phyloP scores from a whole-genome alignment of 2,329 filamentous ascomycete species.

The Fusarium vanettenii region DNA sequence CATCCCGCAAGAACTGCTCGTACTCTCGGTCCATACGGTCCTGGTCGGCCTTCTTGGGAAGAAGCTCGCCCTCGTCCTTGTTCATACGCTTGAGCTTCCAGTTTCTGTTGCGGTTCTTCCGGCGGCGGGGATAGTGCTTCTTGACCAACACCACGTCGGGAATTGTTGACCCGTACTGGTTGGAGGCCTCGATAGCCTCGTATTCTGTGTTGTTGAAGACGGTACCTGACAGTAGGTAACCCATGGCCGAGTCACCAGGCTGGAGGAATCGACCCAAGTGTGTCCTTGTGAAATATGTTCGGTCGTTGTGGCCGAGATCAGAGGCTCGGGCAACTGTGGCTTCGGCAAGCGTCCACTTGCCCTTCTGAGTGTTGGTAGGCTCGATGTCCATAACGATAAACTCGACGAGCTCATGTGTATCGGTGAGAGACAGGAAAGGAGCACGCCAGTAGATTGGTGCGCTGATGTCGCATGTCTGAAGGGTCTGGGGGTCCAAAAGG shows the following conservation, averaged over 20 bases:
- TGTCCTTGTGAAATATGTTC: slow-evolving; percentile 88
- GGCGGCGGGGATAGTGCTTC: slow-evolving; percentile 91
- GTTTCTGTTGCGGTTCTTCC: slow-evolving; percentile 83
- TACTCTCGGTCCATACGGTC: slow-evolving; percentile 92
- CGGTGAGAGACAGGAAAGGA: slow-evolving; percentile 86
- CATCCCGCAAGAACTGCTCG: slow-evolving; percentile 95
- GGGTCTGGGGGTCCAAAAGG: slow-evolving; percentile 88
- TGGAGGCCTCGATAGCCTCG: slow-evolving; percentile 83
- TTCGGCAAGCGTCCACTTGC: slow-evolving; percentile 87
- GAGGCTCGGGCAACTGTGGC: slow-evolving; percentile 87
- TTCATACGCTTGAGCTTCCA: slow-evolving; percentile 97
- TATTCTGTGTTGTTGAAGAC: slow-evolving; percentile 93
- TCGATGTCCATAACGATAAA: slow-evolving; percentile 98
- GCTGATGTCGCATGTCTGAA: slow-evolving; percentile 89
- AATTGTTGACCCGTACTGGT: slow-evolving; percentile 80
- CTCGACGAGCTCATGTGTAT: slow-evolving; percentile 86
- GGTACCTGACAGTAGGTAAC: slow-evolving; percentile 89
- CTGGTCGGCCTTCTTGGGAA: slow-evolving; percentile 88
- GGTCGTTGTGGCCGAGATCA: slow-evolving; percentile 88
- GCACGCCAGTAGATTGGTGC: slow-evolving; percentile 89
- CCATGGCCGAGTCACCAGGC: slow-evolving; percentile 91
- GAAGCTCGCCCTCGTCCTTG: slow-evolving; percentile 87
- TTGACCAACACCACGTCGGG: slow-evolving; percentile 96
- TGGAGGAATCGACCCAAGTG: slow-evolving; percentile 89
- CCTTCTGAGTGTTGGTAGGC: slow-evolving; percentile 77